Evolutionary conservation across 2,329 filamentous ascomycete genomes (phyloP).

Genomic region (Elsinoe fawcettii): DNA sequence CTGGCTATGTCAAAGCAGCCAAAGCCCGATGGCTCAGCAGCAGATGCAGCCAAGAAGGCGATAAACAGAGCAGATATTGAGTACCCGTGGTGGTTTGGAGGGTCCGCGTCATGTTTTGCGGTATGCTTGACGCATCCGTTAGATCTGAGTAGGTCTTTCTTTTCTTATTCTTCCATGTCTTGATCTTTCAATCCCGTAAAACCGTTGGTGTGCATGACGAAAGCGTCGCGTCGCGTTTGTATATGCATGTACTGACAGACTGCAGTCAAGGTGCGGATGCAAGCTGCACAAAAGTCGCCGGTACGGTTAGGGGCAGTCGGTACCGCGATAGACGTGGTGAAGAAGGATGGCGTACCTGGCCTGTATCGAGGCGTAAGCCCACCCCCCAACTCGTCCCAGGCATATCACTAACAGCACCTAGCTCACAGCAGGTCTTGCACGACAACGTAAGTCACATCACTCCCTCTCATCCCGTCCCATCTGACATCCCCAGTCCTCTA

Average conservation of each 20-base stretch:
- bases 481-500: conserved; percentile 72
- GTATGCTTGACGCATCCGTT: conserved; percentile 88
- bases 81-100: conserved; percentile 76
- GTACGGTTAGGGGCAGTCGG: conserved; percentile 69
- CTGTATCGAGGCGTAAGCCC: conserved; percentile 70
- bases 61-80: conserved; percentile 26
- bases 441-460: conserved; percentile 2
- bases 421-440: conserved; percentile 13
- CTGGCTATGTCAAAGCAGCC: not conserved
- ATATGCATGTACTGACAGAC: not conserved
- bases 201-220: not conserved
- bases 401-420: conserved; percentile 41
- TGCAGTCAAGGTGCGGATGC: conserved; percentile 63
- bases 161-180: not conserved
- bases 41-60: not conserved
- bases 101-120: conserved; percentile 85
- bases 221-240: conserved; percentile 22
- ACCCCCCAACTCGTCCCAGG: not conserved
- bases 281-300: conserved; percentile 69
- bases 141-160: conserved; percentile 64
- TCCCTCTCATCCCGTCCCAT: conserved; percentile 49
- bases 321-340: conserved; percentile 76
- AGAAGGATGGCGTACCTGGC: conserved; percentile 65
- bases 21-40: not conserved
- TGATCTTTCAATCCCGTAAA: not conserved